Percentiles rank a stretch among this genome's conserved stretches.
Evolutionary conservation across 2,329 filamentous ascomycete species (phyloP).

Genomic region (Colletotrichum sp.): DNA sequence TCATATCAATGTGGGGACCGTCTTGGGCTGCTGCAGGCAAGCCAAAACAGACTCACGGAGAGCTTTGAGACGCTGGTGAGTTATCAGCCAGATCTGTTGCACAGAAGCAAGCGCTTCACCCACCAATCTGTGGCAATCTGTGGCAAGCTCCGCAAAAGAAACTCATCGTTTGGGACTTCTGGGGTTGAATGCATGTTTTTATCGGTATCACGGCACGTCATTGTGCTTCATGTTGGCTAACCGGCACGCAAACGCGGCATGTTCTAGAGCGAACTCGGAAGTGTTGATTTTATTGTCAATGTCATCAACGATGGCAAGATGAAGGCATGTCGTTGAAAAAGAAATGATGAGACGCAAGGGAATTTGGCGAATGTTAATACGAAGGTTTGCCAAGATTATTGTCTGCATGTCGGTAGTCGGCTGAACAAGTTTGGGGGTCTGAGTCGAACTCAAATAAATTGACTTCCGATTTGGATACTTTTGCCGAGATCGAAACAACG

Average conservation of each 20-base stretch:
- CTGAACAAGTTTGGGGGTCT: not conserved
- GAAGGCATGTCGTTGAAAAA: not conserved
- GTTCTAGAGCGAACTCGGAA: not conserved
- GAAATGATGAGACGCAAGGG: not conserved
- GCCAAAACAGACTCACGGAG: conserved; percentile 4
- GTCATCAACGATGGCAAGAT: not conserved
- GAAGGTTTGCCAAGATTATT: not conserved
- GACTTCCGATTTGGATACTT: not conserved
- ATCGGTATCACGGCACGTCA: not conserved
- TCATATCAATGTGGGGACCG: not conserved
- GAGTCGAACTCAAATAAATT: not conserved
- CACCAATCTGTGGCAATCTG: not conserved
- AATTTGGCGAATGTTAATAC: not conserved
- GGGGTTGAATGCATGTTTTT: not conserved
- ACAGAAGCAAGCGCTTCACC: not conserved
- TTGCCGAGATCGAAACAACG: not conserved
- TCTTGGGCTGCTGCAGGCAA: not conserved
- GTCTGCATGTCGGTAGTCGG: not conserved
- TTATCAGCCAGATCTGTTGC: not conserved
- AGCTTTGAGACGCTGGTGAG: not conserved
- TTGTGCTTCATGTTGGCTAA: not conserved
- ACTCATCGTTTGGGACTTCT: not conserved
- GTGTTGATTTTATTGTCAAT: not conserved
- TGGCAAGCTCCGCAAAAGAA: not conserved
- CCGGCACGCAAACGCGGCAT: not conserved